These are phyloP conservation scores for Citropsis articulata DNA, from an alignment of 345 rosid species.

Conservation along the genomic window DNA sequence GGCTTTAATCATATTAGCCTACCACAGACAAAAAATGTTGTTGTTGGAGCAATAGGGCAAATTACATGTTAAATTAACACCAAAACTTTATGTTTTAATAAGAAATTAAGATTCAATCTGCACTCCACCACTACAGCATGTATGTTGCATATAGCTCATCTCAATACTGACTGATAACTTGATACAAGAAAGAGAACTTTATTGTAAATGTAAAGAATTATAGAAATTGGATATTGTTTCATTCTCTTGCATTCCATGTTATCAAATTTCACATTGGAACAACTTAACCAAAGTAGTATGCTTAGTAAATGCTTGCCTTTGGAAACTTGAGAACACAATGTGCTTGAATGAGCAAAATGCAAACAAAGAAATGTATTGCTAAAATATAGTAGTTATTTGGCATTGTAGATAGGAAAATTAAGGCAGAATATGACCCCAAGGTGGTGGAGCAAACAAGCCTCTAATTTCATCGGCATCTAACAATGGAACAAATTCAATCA, in stretches of 20 bases:
- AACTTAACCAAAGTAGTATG: not conserved
- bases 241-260: not conserved
- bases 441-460: constrained; percentile 90
- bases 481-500: constrained; percentile 95
- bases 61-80: too few relatives aligned
- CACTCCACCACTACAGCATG: too few relatives aligned
- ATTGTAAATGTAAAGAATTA: too few relatives aligned
- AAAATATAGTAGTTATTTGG: not conserved
- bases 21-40: too few relatives aligned
- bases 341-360: not conserved
- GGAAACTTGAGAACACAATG: not conserved
- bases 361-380: not conserved
- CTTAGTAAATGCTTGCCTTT: not conserved
- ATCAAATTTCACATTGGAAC: not conserved
- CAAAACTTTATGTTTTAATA: too few relatives aligned
- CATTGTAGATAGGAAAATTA: not conserved
- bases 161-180: too few relatives aligned
- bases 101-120: too few relatives aligned
- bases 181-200: too few relatives aligned
- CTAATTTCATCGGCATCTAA: constrained; percentile 45
- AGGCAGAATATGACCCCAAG: constrained; percentile 62
- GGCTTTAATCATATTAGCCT: too few relatives aligned
- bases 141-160: too few relatives aligned
- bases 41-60: too few relatives aligned
- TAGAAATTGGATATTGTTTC: too few relatives aligned